Conservation (phyloP, 2,329 filamentous ascomycete species). For the Fusarium sp. region DNA sequence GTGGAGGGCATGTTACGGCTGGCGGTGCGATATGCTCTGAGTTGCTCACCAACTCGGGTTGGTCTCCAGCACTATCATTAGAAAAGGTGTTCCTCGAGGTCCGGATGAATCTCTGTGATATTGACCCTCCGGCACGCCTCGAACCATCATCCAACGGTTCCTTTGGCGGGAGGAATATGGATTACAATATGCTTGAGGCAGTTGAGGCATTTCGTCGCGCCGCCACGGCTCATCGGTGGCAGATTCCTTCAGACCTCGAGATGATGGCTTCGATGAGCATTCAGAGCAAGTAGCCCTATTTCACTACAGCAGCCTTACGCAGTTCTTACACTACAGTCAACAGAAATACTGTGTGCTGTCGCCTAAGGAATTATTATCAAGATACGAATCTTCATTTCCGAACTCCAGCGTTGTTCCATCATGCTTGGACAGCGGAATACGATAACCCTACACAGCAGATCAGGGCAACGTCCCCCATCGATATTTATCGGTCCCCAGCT, state of each 20-base stretch:
- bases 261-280: constrained; percentile 51
- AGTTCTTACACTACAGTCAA: neutral
- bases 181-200: constrained; percentile 78
- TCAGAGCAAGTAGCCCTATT: neutral
- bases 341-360: neutral
- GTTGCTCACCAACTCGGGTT: constrained; percentile 83
- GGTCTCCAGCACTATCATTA: constrained; percentile 77
- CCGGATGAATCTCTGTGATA: constrained; percentile 76
- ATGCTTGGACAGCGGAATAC: neutral
- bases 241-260: constrained; percentile 71
- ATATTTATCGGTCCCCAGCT: neutral
- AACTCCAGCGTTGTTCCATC: neutral
- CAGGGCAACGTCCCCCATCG: neutral
- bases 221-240: constrained; percentile 77
- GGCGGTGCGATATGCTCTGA: constrained; percentile 90
- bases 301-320: no score
- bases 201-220: constrained; percentile 76
- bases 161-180: constrained; percentile 37
- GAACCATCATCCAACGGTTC: constrained; percentile 43
- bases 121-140: constrained; percentile 81
- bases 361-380: neutral
- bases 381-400: neutral
- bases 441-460: neutral
- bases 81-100: constrained; percentile 86
- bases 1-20: constrained; percentile 85